phyloP scores from a whole-genome alignment of 768 basidiomycete genomes.

The Mycena galericulata region DNA sequence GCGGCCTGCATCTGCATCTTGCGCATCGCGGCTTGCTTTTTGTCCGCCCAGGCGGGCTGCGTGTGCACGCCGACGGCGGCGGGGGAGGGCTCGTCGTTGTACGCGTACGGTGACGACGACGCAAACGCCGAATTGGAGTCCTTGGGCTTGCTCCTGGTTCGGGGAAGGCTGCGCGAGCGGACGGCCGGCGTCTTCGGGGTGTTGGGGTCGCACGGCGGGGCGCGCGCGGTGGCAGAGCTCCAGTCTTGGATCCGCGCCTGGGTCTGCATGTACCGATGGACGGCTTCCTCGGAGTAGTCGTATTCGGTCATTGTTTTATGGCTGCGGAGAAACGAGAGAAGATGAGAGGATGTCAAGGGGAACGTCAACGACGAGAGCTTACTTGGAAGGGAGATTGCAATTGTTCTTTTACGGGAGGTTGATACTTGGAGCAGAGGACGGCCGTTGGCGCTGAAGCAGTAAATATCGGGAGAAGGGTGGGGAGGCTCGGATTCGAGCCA shows the following conservation, averaged over 20 bases:
- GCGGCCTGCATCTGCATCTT: background rate
- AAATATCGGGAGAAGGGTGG: background rate
- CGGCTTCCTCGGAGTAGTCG: constrained; percentile 69
- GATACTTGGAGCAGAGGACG: background rate
- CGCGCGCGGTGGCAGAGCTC: constrained; percentile 50
- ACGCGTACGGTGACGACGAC: background rate
- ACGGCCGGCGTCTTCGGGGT: constrained; percentile 48
- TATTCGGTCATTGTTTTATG: constrained; percentile 69
- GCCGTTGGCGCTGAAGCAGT: background rate
- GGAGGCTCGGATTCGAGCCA: background rate
- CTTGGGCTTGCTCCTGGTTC: background rate
- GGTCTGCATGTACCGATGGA: constrained; percentile 58
- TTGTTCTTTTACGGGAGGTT: background rate
- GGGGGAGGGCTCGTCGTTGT: background rate
- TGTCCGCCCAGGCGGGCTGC: background rate
- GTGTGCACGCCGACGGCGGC: background rate
- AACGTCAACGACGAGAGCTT: background rate
- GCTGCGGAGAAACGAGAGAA: background rate
- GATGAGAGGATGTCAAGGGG: background rate
- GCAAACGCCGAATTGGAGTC: no score
- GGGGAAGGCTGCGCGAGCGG: background rate
- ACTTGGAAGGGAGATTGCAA: background rate
- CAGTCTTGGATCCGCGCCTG: constrained; percentile 62
- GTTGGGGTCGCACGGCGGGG: constrained; percentile 42
- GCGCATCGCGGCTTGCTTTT: background rate